Evolutionary conservation across 176 grass and related monocot species (phyloP).

Genomic region (Cenchrus americanus): DNA sequence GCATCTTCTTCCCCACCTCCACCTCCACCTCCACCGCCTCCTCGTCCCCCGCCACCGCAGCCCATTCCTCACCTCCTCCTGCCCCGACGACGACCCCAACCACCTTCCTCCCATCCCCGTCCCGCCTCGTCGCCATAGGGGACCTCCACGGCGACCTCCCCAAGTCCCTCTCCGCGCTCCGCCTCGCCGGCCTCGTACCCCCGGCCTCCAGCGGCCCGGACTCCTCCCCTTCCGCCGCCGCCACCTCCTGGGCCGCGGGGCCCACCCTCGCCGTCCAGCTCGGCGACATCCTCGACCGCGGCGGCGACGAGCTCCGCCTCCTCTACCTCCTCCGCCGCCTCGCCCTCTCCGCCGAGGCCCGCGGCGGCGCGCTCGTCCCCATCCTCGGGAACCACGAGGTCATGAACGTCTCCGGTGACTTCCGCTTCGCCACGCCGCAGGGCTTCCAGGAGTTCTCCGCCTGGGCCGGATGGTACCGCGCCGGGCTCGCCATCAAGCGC

Average conservation of each 20-base stretch:
- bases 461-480: constrained; percentile 77
- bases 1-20: constrained; percentile 65
- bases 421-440: constrained; percentile 70
- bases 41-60: not conserved
- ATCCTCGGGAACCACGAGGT: constrained; percentile 93
- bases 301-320: constrained; percentile 85
- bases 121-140: constrained; percentile 81
- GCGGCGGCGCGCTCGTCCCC: constrained; percentile 71
- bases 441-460: constrained; percentile 68
- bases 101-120: constrained; percentile 59
- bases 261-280: constrained; percentile 83
- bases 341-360: constrained; percentile 54
- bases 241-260: constrained; percentile 64
- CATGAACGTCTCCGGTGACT: constrained; percentile 85
- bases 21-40: constrained; percentile 2
- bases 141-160: constrained; percentile 90
- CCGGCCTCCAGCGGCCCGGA: not conserved
- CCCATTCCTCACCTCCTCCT: not conserved
- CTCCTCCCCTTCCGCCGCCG: not conserved
- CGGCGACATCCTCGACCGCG: constrained; percentile 90
- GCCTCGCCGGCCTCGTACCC: constrained; percentile 67
- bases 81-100: not conserved
- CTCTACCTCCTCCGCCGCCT: constrained; percentile 86
- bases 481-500: constrained; percentile 83
- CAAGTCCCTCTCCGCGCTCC: constrained; percentile 75